Conservation (phyloP, 2,329 filamentous ascomycete species). For the Ophiosphaerella herpotricha region DNA sequence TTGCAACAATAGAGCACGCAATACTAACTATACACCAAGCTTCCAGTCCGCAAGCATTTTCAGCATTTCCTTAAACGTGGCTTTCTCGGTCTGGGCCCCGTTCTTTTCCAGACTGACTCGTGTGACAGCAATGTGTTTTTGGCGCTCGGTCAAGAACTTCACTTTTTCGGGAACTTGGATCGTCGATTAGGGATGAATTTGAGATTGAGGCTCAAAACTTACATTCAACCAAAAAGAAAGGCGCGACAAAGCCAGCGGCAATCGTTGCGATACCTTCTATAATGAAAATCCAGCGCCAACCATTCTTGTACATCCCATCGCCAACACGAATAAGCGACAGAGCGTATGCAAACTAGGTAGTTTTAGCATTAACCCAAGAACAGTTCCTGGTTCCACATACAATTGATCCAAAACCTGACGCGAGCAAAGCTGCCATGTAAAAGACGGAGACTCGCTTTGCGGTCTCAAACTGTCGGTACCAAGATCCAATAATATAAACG, state of each 20-base stretch:
- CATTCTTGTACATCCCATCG: constrained; percentile 34
- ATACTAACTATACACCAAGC: constrained; percentile 30
- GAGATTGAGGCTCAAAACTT: background rate
- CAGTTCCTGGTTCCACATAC: constrained; percentile 9
- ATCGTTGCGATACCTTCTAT: constrained; percentile 27
- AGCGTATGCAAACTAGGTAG: constrained; percentile 33
- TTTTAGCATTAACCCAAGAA: constrained; percentile 2
- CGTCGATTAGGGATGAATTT: background rate
- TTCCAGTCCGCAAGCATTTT: constrained; percentile 37
- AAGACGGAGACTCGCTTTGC: constrained; percentile 31
- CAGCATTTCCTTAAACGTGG: constrained; percentile 26
- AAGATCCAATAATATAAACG: constrained; percentile 30
- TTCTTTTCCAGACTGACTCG: constrained; percentile 34
- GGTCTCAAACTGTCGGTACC: constrained; percentile 34
- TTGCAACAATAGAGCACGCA: background rate
- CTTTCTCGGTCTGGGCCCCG: constrained; percentile 26
- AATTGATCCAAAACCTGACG: constrained; percentile 41
- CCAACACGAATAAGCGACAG: constrained; percentile 39
- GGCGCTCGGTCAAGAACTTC: constrained; percentile 30
- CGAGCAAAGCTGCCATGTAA: constrained; percentile 34
- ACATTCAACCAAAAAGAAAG: constrained; percentile 34
- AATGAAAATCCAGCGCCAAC: constrained; percentile 38
- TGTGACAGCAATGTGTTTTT: constrained; percentile 29
- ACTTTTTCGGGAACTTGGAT: constrained; percentile 30
- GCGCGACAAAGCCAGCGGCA: constrained; percentile 20